Conservation (phyloP, 371 early-diverging fungal genomes). For the Apophysomyces variabilis region DNA sequence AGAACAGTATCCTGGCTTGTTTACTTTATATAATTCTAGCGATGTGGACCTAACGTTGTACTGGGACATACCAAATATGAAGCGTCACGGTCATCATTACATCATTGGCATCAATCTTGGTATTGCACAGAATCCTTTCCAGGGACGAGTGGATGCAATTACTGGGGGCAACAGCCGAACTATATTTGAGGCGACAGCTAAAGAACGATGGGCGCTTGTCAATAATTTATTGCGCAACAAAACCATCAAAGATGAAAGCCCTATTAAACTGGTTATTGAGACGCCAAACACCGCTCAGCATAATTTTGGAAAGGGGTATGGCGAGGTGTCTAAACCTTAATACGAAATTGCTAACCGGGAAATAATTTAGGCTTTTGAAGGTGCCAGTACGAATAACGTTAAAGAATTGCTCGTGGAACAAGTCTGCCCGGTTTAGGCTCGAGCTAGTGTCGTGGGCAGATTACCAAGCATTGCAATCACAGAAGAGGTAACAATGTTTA, state of each 20-base stretch:
- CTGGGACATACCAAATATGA: constrained; percentile 73
- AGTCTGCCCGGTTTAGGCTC: constrained; percentile 54
- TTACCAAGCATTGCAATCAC: constrained; percentile 21
- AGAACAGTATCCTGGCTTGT: constrained; percentile 51
- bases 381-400: constrained; percentile 54
- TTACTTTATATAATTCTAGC: constrained; percentile 80
- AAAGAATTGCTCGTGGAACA: constrained; percentile 70
- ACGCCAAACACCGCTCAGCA: constrained; percentile 47
- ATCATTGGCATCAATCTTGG: constrained; percentile 88
- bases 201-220: constrained; percentile 67
- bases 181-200: constrained; percentile 70
- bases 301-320: constrained; percentile 58
- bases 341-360: neutral
- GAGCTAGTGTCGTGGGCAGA: constrained; percentile 59
- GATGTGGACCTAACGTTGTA: constrained; percentile 89
- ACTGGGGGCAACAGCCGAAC: constrained; percentile 43
- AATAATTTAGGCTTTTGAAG: constrained; percentile 48
- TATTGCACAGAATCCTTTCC: constrained; percentile 75
- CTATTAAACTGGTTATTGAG: constrained; percentile 62
- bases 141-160: constrained; percentile 24
- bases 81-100: constrained; percentile 80
- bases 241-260: constrained; percentile 68
- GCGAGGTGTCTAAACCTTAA: neutral
- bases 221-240: constrained; percentile 63
- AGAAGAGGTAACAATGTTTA: constrained; percentile 12